Conservation (phyloP, 2,329 filamentous ascomycete genomes). For the Tricladium varicosporioides region DNA sequence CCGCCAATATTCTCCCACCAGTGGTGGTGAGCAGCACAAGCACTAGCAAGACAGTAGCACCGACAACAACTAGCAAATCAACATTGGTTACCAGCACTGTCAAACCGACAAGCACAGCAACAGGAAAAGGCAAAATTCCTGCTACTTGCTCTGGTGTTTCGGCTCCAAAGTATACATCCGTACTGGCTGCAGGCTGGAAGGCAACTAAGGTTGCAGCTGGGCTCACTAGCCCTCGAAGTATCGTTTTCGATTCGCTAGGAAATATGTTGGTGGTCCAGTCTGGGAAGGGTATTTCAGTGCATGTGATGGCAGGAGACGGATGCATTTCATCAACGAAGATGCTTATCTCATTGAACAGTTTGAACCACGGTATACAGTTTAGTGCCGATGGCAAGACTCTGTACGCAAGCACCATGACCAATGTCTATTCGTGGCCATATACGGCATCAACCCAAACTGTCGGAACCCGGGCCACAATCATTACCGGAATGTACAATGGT, state of each 20-base stretch:
- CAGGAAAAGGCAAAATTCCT: conserved; percentile 10
- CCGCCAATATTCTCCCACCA: conserved; percentile 10
- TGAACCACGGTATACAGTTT: conserved; percentile 13
- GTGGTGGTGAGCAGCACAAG: conserved; percentile 1
- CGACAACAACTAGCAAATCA: neutral
- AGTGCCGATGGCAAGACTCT: conserved; percentile 17
- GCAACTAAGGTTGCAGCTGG: conserved; percentile 15
- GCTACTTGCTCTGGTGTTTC: conserved; percentile 17
- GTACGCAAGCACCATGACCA: conserved; percentile 22
- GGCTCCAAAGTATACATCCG: conserved; percentile 10
- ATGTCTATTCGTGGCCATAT: conserved; percentile 18
- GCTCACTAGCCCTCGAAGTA: conserved; percentile 16
- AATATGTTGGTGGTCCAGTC: conserved; percentile 17
- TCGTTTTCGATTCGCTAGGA: conserved; percentile 13
- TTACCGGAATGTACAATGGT: conserved; percentile 17
- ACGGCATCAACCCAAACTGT: conserved; percentile 3
- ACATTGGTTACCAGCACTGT: conserved; percentile 3
- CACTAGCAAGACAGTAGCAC: neutral
- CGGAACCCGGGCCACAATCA: conserved; percentile 4
- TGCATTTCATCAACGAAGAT: conserved; percentile 15
- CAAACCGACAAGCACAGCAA: neutral
- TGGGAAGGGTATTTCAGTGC: conserved; percentile 12
- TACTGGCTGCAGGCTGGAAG: conserved; percentile 14
- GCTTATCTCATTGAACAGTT: conserved; percentile 11
- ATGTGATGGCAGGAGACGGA: conserved; percentile 9